These are phyloP conservation scores for Mortierella claussenii DNA, from an alignment of 192 early-diverging fungal genomes.

Conservation along the genomic window DNA sequence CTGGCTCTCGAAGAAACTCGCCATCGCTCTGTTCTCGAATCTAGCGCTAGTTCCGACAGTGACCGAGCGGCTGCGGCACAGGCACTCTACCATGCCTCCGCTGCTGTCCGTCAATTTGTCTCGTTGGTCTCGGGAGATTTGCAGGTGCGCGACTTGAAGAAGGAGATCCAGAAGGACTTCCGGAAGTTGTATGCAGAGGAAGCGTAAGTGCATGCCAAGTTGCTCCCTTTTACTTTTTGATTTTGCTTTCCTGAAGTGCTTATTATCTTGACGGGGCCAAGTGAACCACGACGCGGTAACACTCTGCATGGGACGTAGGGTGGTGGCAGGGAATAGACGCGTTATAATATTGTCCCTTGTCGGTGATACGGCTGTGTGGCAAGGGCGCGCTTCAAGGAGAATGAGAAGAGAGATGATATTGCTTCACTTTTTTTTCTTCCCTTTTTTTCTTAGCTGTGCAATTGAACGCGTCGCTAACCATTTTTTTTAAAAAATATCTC, in stretches of 20 bases:
- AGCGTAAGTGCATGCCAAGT: constrained; percentile 8
- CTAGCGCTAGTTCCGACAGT: no score
- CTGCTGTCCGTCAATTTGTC: constrained; percentile 10
- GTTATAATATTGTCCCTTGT: no score
- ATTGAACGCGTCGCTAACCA: not conserved
- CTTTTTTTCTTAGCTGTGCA: not conserved
- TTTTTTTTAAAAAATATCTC: not conserved
- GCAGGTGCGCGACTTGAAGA: constrained; percentile 8
- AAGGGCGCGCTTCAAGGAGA: no score
- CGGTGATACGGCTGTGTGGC: no score
- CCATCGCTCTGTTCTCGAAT: no score
- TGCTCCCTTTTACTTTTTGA: not conserved
- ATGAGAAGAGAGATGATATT: not conserved
- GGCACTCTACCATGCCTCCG: not conserved
- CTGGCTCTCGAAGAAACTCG: not conserved
- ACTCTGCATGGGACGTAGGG: no score
- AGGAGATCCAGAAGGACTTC: constrained; percentile 10
- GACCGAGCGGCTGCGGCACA: not conserved
- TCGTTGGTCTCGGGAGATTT: constrained; percentile 4
- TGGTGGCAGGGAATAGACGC: no score
- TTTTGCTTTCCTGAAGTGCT: not conserved
- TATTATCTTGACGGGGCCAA: not conserved
- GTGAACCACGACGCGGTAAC: no score
- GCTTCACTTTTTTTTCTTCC: constrained; percentile 2
- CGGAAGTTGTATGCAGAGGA: constrained; percentile 7